A percentile compares a stretch with the other conserved stretches of the same genome.
phyloP scores from a whole-genome alignment of 352 stramenopile genomes.

The Pythium coloratum region DNA sequence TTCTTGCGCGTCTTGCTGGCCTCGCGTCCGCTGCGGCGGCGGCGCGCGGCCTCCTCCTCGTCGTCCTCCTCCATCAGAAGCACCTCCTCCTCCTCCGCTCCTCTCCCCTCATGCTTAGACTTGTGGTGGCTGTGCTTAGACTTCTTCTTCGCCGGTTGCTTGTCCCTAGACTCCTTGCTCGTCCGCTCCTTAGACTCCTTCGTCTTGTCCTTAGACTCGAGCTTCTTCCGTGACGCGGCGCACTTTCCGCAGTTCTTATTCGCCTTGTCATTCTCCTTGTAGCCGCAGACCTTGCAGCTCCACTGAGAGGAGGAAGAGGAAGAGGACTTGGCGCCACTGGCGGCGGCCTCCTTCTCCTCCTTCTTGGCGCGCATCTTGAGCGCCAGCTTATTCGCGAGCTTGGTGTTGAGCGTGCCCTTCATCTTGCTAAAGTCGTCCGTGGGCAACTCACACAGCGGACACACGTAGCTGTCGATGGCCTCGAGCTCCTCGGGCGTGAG shows the following conservation, averaged over 20 bases:
- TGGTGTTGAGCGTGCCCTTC: conserved; percentile 70
- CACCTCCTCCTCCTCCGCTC: neutral
- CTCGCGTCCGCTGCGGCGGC: conserved; percentile 65
- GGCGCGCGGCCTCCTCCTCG: conserved; percentile 32
- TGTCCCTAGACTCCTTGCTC: conserved; percentile 5
- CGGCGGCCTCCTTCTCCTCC: conserved; percentile 26
- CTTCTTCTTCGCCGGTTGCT: conserved; percentile 16
- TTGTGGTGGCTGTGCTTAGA: conserved; percentile 5
- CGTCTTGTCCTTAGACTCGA: conserved; percentile 14
- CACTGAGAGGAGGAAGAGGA: conserved; percentile 20
- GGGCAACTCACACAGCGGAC: conserved; percentile 73
- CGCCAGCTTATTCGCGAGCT: conserved; percentile 64
- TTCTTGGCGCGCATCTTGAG: conserved; percentile 44
- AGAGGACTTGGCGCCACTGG: neutral
- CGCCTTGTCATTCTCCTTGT: conserved; percentile 43
- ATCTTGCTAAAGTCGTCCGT: conserved; percentile 64
- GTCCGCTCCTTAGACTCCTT: conserved; percentile 8
- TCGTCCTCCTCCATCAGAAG: conserved; percentile 7
- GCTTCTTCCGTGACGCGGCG: conserved; percentile 21
- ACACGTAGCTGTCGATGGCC: conserved; percentile 83
- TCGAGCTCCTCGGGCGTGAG: conserved; percentile 87
- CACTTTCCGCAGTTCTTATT: conserved; percentile 37
- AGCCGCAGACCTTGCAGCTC: conserved; percentile 47
- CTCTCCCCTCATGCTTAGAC: too few relatives aligned
- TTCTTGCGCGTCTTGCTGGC: conserved; percentile 71